These are phyloP conservation scores for Nyssa sinensis DNA, from an alignment of 148 eudicot species.

Conservation along the genomic window DNA sequence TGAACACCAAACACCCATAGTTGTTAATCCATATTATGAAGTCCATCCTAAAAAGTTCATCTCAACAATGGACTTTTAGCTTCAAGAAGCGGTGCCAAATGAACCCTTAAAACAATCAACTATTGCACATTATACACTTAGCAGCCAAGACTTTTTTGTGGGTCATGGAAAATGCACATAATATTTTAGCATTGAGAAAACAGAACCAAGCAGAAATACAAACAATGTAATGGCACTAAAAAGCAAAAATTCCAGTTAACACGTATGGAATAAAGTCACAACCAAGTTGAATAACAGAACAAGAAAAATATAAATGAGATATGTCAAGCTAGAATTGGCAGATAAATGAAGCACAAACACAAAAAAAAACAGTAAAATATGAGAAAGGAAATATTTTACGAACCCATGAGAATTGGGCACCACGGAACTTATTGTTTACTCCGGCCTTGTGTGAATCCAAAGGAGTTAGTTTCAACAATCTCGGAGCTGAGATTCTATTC, in stretches of 20 bases:
- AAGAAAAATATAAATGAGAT: too few relatives aligned
- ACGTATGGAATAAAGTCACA: neutral
- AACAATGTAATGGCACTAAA: neutral
- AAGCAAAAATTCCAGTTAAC: neutral
- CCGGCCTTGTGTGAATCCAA: slow-evolving; percentile 55
- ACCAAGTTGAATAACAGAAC: neutral
- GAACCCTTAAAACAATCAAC: too few relatives aligned
- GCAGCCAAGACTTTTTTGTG: neutral
- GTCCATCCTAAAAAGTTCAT: too few relatives aligned
- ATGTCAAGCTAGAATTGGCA: neutral
- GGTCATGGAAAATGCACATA: neutral
- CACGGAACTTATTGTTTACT: slow-evolving; percentile 40
- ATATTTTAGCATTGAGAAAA: neutral
- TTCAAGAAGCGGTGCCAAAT: too few relatives aligned
- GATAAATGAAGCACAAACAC: neutral
- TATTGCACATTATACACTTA: neutral
- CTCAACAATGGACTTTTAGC: too few relatives aligned
- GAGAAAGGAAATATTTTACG: slow-evolving; percentile 7
- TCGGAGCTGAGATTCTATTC: slow-evolving; percentile 41
- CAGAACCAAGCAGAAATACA: neutral
- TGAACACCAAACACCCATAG: too few relatives aligned
- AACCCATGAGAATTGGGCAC: slow-evolving; percentile 61
- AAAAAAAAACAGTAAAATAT: neutral
- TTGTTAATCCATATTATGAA: too few relatives aligned
- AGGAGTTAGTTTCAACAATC: slow-evolving; percentile 51